Conservation (phyloP, 805 yeast species). For the Saturnispora silvae region DNA sequence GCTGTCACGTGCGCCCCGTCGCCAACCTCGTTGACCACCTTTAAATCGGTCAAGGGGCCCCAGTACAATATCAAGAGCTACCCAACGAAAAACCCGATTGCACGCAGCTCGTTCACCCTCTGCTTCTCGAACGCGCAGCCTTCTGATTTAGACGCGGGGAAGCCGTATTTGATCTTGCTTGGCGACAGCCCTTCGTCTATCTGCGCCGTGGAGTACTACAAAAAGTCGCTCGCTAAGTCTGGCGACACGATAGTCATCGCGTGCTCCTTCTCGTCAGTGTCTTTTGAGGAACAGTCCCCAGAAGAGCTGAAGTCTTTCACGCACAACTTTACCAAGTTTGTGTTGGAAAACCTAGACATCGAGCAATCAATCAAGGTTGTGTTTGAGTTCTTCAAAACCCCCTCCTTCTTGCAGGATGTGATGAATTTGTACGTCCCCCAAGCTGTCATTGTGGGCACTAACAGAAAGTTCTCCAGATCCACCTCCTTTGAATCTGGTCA, state of each 20-base stretch:
- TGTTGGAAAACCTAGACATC: slow-evolving; percentile 20
- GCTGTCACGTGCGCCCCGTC: slow-evolving; percentile 12
- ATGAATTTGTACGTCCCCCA: slow-evolving; percentile 50
- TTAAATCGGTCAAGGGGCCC: slow-evolving; percentile 8
- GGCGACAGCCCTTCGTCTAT: slow-evolving; percentile 62
- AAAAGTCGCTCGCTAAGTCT: slow-evolving; percentile 38
- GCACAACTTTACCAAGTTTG: slow-evolving; percentile 32
- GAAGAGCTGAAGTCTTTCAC: slow-evolving; percentile 16
- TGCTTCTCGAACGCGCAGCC: slow-evolving; percentile 35
- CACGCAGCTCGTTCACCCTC: slow-evolving; percentile 27
- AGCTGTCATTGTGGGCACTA: slow-evolving; percentile 34
- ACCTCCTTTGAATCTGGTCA: slow-evolving; percentile 20
- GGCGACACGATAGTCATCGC: slow-evolving; percentile 57
- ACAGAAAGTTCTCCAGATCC: slow-evolving; percentile 18
- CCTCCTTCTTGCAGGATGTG: slow-evolving; percentile 44
- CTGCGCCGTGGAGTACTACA: slow-evolving; percentile 61
- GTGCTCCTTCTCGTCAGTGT: slow-evolving; percentile 18
- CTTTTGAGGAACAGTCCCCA: slow-evolving; percentile 13
- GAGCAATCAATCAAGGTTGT: slow-evolving; percentile 34
- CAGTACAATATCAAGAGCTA: slow-evolving; percentile 19
- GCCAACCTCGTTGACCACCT: slow-evolving; percentile 8
- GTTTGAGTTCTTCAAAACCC: slow-evolving; percentile 43
- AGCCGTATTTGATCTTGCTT: slow-evolving; percentile 38
- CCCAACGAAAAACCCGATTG: slow-evolving; percentile 26
- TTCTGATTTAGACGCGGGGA: slow-evolving; percentile 13